A percentile compares a stretch with the other conserved stretches of the same genome.
Conservation (phyloP, 371 early-diverging fungal genomes). For the Circinella minor region DNA sequence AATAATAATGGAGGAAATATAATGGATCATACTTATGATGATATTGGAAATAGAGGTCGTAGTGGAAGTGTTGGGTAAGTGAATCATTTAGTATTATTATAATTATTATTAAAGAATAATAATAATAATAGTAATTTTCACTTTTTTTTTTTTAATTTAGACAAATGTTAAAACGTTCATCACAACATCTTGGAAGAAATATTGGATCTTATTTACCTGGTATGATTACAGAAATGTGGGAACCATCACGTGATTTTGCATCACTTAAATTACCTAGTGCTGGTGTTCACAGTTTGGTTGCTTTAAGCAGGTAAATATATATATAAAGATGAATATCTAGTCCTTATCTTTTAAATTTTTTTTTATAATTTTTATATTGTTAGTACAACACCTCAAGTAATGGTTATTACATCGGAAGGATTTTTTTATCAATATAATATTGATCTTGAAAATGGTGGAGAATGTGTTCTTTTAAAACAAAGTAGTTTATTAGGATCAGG, state of each 20-base stretch:
- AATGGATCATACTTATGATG: neutral
- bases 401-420: conserved; percentile 93
- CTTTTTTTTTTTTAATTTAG: conserved; percentile 9
- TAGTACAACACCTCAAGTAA: conserved; percentile 79
- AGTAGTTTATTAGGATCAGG: conserved; percentile 35
- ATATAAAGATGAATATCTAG: neutral
- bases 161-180: conserved; percentile 62
- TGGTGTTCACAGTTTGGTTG: conserved; percentile 84
- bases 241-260: conserved; percentile 94
- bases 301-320: conserved; percentile 66
- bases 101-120: too few relatives aligned
- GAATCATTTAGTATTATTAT: neutral
- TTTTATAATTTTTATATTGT: neutral
- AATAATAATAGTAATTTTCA: neutral
- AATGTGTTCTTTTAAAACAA: conserved; percentile 86
- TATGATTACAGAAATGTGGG: conserved; percentile 90
- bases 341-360: too few relatives aligned
- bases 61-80: conserved; percentile 13
- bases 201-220: conserved; percentile 86
- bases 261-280: conserved; percentile 84
- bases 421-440: conserved; percentile 90
- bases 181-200: conserved; percentile 61
- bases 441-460: conserved; percentile 91
- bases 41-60: conserved; percentile 1
- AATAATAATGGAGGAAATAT: neutral